phyloP scores from a whole-genome alignment of 345 rosid species.

The Laguncularia racemosa region DNA sequence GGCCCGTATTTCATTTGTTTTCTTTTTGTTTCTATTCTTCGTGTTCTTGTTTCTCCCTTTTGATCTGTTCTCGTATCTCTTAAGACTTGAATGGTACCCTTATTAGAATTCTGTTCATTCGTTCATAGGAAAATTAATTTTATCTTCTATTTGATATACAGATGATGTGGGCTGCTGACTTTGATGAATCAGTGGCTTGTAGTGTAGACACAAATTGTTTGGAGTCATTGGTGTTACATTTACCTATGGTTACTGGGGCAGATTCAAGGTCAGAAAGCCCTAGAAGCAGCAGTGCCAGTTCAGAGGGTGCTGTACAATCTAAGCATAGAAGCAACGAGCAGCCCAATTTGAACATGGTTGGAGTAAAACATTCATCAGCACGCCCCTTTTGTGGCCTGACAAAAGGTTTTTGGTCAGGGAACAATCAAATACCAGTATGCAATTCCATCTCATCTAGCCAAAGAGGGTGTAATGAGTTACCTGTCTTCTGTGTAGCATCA shows the following conservation, averaged over 20 bases:
- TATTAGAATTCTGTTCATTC: not conserved
- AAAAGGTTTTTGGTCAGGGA: conserved; percentile 60
- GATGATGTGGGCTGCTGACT: conserved; percentile 99
- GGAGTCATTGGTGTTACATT: conserved; percentile 57
- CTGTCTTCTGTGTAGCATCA: conserved; percentile 91
- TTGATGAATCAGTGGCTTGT: conserved; percentile 48
- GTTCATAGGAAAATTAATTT: not conserved
- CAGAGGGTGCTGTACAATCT: conserved; percentile 29
- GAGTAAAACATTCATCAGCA: conserved; percentile 42
- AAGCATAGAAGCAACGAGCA: conserved; percentile 38
- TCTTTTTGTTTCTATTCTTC: too few species aligned
- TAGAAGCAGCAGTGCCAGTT: conserved; percentile 29
- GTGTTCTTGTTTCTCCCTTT: too few species aligned
- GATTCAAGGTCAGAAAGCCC: conserved; percentile 34
- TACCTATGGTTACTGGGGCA: conserved; percentile 36
- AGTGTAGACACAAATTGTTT: conserved; percentile 61
- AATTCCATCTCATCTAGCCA: conserved; percentile 40
- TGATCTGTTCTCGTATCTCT: too few species aligned
- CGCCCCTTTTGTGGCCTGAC: conserved; percentile 73
- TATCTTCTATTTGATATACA: conserved; percentile 24
- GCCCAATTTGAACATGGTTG: conserved; percentile 29
- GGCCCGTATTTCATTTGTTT: too few species aligned
- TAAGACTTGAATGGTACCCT: too few species aligned
- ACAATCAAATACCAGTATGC: conserved; percentile 40
- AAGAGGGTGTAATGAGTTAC: conserved; percentile 59